A percentile compares a stretch with the other conserved stretches of the same genome.
phyloP scores from a whole-genome alignment of 352 stramenopile genomes.

The Pythium oligandrum region DNA sequence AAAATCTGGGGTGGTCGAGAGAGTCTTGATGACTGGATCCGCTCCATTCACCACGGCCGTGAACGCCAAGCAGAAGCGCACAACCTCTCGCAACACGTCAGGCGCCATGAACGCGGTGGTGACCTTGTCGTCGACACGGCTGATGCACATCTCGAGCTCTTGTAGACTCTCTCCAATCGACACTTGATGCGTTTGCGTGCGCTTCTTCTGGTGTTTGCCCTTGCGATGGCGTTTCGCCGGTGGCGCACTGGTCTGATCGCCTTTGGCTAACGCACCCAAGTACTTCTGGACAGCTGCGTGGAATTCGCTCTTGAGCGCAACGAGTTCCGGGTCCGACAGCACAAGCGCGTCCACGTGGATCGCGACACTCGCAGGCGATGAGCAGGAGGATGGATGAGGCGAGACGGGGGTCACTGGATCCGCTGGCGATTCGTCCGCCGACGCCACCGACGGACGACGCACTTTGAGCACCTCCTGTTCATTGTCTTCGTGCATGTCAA shows the following conservation, averaged over 20 bases:
- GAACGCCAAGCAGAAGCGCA: constrained; percentile 39
- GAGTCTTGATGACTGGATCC: constrained; percentile 13
- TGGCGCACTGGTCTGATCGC: constrained; percentile 17
- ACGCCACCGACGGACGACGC: too few relatives aligned
- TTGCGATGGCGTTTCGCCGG: constrained; percentile 35
- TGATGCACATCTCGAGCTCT: constrained; percentile 35
- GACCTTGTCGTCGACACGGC: constrained; percentile 33
- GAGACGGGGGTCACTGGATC: too few relatives aligned
- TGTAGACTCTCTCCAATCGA: constrained; percentile 16
- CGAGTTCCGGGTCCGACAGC: constrained; percentile 32
- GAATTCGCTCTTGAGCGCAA: constrained; percentile 37
- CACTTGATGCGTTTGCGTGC: constrained; percentile 13
- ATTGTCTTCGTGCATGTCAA: too few relatives aligned
- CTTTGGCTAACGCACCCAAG: constrained; percentile 16
- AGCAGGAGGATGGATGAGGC: not conserved
- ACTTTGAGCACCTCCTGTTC: too few relatives aligned
- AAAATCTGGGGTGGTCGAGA: constrained; percentile 13
- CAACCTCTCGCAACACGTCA: constrained; percentile 30
- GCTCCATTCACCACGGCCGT: constrained; percentile 34
- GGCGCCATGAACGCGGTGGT: constrained; percentile 24
- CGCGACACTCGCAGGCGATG: constrained; percentile 17
- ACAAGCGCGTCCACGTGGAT: constrained; percentile 23
- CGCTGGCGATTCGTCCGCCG: too few relatives aligned
- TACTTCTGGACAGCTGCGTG: constrained; percentile 29
- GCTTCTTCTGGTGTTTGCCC: constrained; percentile 44